These are phyloP conservation scores for Plectosphaerella cucumerina DNA, from an alignment of 2,329 filamentous ascomycete genomes.

Conservation along the genomic window DNA sequence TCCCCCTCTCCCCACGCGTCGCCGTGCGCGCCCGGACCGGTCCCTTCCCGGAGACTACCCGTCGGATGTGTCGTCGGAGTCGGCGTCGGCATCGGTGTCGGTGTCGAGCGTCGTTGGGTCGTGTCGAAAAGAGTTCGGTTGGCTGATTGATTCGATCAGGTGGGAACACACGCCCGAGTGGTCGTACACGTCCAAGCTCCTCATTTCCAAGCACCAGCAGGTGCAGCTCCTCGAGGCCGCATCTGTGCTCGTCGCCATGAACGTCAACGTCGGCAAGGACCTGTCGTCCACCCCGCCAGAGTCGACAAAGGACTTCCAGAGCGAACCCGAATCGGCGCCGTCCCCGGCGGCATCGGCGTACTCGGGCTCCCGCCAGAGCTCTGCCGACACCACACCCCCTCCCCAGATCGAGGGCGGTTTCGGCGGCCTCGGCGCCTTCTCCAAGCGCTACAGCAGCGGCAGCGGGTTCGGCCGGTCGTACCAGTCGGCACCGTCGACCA, in stretches of 20 bases:
- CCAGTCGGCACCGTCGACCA: slow-evolving; percentile 63
- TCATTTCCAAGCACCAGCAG: slow-evolving; percentile 99
- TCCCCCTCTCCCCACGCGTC: slow-evolving; percentile 35
- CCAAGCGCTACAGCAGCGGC: slow-evolving; percentile 56
- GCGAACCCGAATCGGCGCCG: slow-evolving; percentile 69
- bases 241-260: slow-evolving; percentile 95
- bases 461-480: slow-evolving; percentile 71
- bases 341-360: slow-evolving; percentile 83
- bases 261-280: slow-evolving; percentile 41
- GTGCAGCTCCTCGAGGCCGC: slow-evolving; percentile 96
- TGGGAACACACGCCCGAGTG: slow-evolving; percentile 99
- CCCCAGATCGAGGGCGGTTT: slow-evolving; percentile 64
- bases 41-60: background rate
- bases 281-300: slow-evolving; percentile 59
- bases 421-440: slow-evolving; percentile 42
- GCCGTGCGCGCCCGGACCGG: background rate
- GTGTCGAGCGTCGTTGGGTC: background rate
- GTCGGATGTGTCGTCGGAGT: background rate
- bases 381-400: slow-evolving; percentile 87
- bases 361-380: slow-evolving; percentile 76
- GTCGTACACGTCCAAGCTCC: slow-evolving; percentile 92
- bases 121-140: slow-evolving; percentile 23
- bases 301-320: slow-evolving; percentile 64
- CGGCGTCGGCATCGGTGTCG: too few relatives aligned
- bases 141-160: slow-evolving; percentile 49